Conservation (phyloP, 2,329 filamentous ascomycete species). For the Parascedosporium putredinis region DNA sequence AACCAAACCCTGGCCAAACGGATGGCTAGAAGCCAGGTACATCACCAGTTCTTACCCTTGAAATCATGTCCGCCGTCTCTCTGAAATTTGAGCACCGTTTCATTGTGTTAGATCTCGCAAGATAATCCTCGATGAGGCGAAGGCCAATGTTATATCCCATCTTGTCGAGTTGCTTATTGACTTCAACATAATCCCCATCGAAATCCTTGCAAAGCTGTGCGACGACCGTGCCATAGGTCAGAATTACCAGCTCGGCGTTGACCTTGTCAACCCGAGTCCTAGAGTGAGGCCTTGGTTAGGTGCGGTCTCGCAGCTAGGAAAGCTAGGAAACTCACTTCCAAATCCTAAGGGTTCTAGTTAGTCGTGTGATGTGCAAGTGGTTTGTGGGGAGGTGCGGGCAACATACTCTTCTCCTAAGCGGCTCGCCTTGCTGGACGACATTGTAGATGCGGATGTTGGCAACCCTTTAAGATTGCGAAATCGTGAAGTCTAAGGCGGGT, state of each 20-base stretch:
- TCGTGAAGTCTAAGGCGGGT: no score
- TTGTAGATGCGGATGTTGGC: no score
- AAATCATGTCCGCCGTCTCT: conserved; percentile 94
- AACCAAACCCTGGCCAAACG: no score
- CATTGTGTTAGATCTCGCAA: conserved; percentile 86
- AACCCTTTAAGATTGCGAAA: no score
- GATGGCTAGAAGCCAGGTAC: background rate
- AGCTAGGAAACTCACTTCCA: conserved; percentile 79
- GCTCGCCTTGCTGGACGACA: conserved; percentile 50
- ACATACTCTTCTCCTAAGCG: conserved; percentile 53
- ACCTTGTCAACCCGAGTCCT: conserved; percentile 96
- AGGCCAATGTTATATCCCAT: conserved; percentile 99
- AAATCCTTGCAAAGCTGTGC: conserved; percentile 95
- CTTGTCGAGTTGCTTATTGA: conserved; percentile 95
- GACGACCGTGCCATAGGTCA: conserved; percentile 97
- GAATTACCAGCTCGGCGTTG: conserved; percentile 91
- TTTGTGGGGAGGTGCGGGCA: background rate
- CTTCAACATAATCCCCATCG: conserved; percentile 84
- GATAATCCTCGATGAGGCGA: conserved; percentile 91
- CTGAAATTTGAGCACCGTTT: conserved; percentile 85
- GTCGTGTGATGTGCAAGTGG: conserved; percentile 16
- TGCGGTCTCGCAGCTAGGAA: background rate
- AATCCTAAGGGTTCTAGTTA: conserved; percentile 44
- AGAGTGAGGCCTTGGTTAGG: conserved; percentile 11
- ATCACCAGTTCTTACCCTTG: conserved; percentile 52